Base-by-base conservation (phyloP, 768 basidiomycete species). In the Tephrocybe sp. region DNA sequence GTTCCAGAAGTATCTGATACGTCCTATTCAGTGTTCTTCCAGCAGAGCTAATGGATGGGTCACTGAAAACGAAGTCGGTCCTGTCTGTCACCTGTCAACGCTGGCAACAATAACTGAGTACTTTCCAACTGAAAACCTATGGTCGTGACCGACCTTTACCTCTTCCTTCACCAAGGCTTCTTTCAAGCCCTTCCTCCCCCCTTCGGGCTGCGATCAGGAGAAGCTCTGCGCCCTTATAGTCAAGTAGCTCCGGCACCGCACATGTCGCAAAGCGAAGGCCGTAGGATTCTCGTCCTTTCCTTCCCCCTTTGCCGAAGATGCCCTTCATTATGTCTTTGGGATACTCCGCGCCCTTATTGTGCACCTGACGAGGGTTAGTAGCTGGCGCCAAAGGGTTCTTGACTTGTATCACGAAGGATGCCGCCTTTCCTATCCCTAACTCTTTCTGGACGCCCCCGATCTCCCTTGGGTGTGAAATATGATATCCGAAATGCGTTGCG, bases 361-460 rank as follows among this genome's bases (percentile, higher is more conserved):
- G 66, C 1, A 56, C 55, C 38, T 68, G 70, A 23, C 55, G 62
- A 0, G 69, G 68, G 0, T 62, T 73, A 3, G 68, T 68, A 2
- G 66, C 64, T 0, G 78, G 73, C 10, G 78, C 78, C 0, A 77
- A 66, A 0, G 82, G 82, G 53, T 85, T 84, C 68, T 83, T 85
- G 42, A 85, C 78, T 55, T 85, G 83, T 4, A 86, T 33, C 14
- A 81, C 68, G 55, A 84, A 86, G 0, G 78, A 78, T 0, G 78
- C 79, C 0, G 78, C 76, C 0, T 67, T 65, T 44, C 73, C 65
- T 49, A 87, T 80, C 3, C 81, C 81, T 4, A 88, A 68, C 5
- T 70, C 76, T 17, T 68, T 59, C 52, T 86, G 86, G 0, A 85
- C 83, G 3, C 80, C 75, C 9, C 81, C 80, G 33, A 75, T 60